phyloP scores from a whole-genome alignment of 148 eudicot species.

The Arctostaphylos glauca region DNA sequence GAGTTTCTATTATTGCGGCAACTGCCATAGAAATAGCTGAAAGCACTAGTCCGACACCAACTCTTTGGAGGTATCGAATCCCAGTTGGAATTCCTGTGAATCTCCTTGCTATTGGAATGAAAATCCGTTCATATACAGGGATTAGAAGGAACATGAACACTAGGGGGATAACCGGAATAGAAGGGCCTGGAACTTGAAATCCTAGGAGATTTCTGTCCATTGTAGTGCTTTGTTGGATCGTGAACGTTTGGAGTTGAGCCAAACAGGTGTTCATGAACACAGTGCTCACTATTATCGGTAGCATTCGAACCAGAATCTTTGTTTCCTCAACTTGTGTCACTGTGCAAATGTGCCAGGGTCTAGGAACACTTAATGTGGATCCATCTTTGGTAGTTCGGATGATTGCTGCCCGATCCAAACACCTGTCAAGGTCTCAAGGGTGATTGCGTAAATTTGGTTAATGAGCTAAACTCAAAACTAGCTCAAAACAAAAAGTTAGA shows the following conservation, averaged over 20 bases:
- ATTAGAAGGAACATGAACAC: conserved; percentile 32
- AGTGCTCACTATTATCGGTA: conserved; percentile 48
- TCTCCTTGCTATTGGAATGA: conserved; percentile 38
- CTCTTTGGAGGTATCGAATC: conserved; percentile 41
- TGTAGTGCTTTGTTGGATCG: conserved; percentile 48
- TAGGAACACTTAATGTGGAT: conserved; percentile 6
- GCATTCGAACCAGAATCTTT: conserved; percentile 43
- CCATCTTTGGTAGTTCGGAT: conserved; percentile 1
- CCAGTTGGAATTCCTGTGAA: conserved; percentile 45
- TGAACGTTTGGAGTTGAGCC: conserved; percentile 56
- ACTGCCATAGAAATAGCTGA: conserved; percentile 46
- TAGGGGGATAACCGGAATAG: conserved; percentile 45
- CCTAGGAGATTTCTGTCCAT: conserved; percentile 39
- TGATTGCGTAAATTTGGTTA: background rate
- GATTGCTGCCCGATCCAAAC: conserved; percentile 47
- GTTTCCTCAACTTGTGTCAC: conserved; percentile 57
- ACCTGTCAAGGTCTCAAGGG: conserved; percentile 20
- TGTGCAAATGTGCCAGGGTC: conserved; percentile 35
- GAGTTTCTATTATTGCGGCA: conserved; percentile 38
- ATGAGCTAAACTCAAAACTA: background rate
- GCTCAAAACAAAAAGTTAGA: background rate
- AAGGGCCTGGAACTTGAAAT: conserved; percentile 42
- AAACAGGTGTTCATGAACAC: conserved; percentile 58
- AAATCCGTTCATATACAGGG: conserved; percentile 42
- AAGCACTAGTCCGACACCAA: conserved; percentile 47